phyloP scores from a whole-genome alignment of 2,329 filamentous ascomycete species.

The Claviceps purpurea region DNA sequence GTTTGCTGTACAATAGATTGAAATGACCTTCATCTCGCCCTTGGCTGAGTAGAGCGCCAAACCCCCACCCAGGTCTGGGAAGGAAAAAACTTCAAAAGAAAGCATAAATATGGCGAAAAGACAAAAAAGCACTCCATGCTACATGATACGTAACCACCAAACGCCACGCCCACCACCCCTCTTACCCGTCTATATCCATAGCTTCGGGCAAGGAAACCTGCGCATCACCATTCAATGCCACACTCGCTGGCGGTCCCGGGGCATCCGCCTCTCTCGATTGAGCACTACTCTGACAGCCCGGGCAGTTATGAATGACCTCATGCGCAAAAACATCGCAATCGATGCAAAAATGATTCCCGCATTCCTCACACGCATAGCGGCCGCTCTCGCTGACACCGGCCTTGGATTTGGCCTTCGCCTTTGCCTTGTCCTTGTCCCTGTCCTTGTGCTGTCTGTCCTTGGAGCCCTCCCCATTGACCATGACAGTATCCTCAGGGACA shows the following conservation, averaged over 20 bases:
- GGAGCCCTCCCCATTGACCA: neutral
- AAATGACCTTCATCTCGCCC: too few relatives aligned
- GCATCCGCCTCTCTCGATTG: neutral
- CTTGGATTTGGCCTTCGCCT: constrained; percentile 28
- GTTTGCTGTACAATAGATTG: too few relatives aligned
- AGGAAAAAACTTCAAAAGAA: neutral
- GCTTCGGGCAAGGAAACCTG: constrained; percentile 14
- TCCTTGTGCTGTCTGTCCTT: constrained; percentile 3
- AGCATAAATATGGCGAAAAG: neutral
- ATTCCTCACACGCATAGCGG: constrained; percentile 81
- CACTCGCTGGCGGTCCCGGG: constrained; percentile 13
- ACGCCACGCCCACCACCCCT: neutral
- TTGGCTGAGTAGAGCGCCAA: too few relatives aligned
- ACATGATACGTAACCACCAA: too few relatives aligned
- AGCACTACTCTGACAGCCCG: constrained; percentile 58
- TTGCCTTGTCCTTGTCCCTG: constrained; percentile 12
- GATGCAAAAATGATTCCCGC: constrained; percentile 85
- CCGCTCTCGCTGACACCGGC: constrained; percentile 66
- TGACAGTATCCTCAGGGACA: constrained; percentile 13
- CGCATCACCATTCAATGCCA: constrained; percentile 19
- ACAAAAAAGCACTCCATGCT: neutral
- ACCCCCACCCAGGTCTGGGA: neutral
- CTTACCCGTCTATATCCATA: constrained; percentile 25
- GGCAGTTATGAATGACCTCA: constrained; percentile 90
- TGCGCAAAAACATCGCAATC: constrained; percentile 95